Conservation (phyloP, 1,284 basidiomycete genomes). For the Cryptococcus sp. region DNA sequence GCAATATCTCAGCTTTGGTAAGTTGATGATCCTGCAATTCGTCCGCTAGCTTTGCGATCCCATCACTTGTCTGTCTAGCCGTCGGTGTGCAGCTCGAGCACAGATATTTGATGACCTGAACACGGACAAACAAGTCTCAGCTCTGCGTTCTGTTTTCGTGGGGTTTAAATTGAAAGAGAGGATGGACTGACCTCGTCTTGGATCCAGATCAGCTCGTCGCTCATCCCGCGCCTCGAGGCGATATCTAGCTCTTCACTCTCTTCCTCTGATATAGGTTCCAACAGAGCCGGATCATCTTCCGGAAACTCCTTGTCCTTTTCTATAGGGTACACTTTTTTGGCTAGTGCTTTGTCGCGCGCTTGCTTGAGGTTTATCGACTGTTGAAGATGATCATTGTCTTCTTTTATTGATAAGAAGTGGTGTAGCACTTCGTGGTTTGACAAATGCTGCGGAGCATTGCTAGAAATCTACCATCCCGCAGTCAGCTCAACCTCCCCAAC, state of each 20-base stretch:
- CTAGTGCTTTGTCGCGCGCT: constrained; percentile 13
- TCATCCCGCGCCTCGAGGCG: constrained; percentile 53
- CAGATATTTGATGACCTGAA: constrained; percentile 78
- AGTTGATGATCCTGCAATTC: constrained; percentile 68
- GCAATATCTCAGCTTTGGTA: constrained; percentile 88
- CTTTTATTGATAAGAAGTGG: constrained; percentile 67
- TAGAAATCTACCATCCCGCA: constrained; percentile 63
- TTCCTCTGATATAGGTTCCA: constrained; percentile 30
- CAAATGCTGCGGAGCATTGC: constrained; percentile 73
- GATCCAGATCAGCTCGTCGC: constrained; percentile 80
- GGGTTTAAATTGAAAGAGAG: too few species aligned
- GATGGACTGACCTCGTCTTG: constrained; percentile 71
- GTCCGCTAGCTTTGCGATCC: constrained; percentile 67
- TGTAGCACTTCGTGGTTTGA: constrained; percentile 83
- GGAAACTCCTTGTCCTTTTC: constrained; percentile 16
- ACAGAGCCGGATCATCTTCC: constrained; percentile 10
- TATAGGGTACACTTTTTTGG: constrained; percentile 22
- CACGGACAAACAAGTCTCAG: not conserved
- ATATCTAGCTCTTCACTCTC: constrained; percentile 56
- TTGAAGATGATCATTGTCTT: constrained; percentile 67
- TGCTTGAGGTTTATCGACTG: constrained; percentile 59
- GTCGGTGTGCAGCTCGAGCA: constrained; percentile 58
- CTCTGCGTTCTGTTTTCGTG: not conserved
- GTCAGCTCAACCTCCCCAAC: not conserved
- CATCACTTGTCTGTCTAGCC: constrained; percentile 64